Conservation (phyloP, 1,284 basidiomycete genomes). For the Malassezia japonica region DNA sequence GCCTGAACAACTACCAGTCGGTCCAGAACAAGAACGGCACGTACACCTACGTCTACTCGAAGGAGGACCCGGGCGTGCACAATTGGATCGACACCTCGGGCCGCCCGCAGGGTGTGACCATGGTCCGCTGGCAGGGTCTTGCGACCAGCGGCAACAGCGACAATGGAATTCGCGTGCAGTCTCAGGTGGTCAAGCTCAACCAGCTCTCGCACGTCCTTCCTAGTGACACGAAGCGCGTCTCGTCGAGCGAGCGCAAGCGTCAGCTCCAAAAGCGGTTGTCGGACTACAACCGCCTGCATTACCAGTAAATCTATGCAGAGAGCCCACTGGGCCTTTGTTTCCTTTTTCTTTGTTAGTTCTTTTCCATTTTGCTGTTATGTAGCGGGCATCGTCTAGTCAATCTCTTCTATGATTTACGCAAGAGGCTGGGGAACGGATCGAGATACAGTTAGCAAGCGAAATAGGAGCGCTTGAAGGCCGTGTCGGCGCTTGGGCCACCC, state of each 20-base stretch:
- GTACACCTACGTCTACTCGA: conserved; percentile 14
- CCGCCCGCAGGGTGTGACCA: conserved; percentile 7
- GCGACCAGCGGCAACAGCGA: background rate
- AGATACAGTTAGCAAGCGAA: too few relatives aligned
- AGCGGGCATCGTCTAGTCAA: too few relatives aligned
- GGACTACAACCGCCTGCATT: conserved; percentile 11
- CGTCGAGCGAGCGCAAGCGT: background rate
- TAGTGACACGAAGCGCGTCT: background rate
- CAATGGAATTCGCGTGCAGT: background rate
- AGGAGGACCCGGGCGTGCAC: conserved; percentile 7
- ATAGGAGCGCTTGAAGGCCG: too few relatives aligned
- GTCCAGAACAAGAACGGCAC: conserved; percentile 13
- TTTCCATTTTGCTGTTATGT: too few relatives aligned
- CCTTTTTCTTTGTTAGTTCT: too few relatives aligned
- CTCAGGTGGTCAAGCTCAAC: conserved; percentile 3
- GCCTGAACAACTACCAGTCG: conserved; percentile 16
- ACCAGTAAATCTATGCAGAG: conserved; percentile 6
- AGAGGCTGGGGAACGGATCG: too few relatives aligned
- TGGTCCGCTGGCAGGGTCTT: conserved; percentile 18
- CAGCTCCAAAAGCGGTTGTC: conserved; percentile 5
- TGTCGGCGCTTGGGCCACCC: too few relatives aligned
- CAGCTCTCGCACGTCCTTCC: conserved; percentile 4
- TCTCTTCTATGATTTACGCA: too few relatives aligned
- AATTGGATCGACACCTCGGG: conserved; percentile 14
- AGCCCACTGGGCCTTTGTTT: too few relatives aligned